Evolutionary conservation across 2,329 filamentous ascomycete genomes (phyloP), one percentile per base, ranked within the genome.

Genomic region (Cercospora sojina): DNA sequence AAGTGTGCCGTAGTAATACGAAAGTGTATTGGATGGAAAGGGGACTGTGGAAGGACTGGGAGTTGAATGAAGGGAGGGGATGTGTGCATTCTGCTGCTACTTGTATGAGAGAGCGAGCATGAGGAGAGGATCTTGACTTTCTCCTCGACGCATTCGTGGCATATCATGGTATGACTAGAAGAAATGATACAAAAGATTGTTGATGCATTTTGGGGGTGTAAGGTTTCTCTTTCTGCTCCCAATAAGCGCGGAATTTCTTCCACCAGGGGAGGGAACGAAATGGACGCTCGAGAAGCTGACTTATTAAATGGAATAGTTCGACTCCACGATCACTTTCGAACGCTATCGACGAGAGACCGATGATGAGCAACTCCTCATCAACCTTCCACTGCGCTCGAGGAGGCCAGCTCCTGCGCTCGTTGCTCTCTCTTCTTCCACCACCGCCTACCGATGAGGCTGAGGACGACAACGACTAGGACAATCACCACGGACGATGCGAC

Each of bases 141-240:
- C 35, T 23, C 43, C 18, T 32, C 25, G 51, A 56, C 20, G 51
- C 51, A 29, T 55, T 29, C 29, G 25, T 56, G 29, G 51, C 51
- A 56, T 31, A 32, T 49, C 12, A 4, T 56, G 51, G 29, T 25
- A 56, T 56, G 29, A 32, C 51, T 32, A 56, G 51, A 56, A 12
- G 51, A 29, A n/a, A 56, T 56, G 51, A 56, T 56, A 56, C 13
- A 56, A 56, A 49, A 49, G 43, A 49, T 49, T 49, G 43, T 49
- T 49, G 43, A 49, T 49, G 43, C 43, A 49, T n/a, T 23, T 20
- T n/a, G 38, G 38, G 13, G 8, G 9, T 35, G 32, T 10, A 9
- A 35, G 32, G 8, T 12, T 35, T 10, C 13, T 8, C 2, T 10
- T 35, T 35, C 13, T n/a, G n/a, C 32, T 35, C 32, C 32, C 13